Conservation (phyloP, 495 filamentous ascomycete genomes). For the Aspergillus sclerotioniger region DNA sequence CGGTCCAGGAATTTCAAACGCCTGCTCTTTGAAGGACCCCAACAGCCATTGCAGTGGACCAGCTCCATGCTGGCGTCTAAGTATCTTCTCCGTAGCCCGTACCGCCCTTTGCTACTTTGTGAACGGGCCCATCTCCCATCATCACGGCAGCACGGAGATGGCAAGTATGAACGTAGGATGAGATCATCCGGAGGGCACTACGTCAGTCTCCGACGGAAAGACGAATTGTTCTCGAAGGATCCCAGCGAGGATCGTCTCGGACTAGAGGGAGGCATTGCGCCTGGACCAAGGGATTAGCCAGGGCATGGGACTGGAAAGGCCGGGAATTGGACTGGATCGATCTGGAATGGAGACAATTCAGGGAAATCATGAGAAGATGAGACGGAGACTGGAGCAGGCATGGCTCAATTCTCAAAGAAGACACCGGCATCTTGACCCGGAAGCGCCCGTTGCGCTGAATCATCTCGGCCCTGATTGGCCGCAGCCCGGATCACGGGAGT, state of each 20-base stretch:
- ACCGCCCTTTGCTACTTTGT: not conserved
- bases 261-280: not conserved
- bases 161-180: conserved; percentile 4
- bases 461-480: conserved; percentile 40
- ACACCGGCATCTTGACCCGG: conserved; percentile 27
- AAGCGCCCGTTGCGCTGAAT: conserved; percentile 41
- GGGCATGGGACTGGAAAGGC: too few relatives aligned
- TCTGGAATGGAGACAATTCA: too few relatives aligned
- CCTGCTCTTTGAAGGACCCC: not conserved
- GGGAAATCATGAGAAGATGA: too few relatives aligned
- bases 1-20: conserved; percentile 13
- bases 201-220: not conserved
- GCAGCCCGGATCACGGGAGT: conserved; percentile 36
- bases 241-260: not conserved
- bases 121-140: not conserved
- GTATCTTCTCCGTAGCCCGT: not conserved
- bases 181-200: not conserved
- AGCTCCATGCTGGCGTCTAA: not conserved
- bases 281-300: too few relatives aligned
- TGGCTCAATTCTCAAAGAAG: conserved; percentile 10
- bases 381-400: too few relatives aligned
- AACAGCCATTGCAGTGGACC: not conserved
- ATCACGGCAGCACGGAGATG: not conserved
- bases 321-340: too few relatives aligned
- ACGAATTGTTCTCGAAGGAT: conserved; percentile 1